A percentile compares a stretch with the other conserved stretches of the same genome.
Conservation (phyloP, 1,284 basidiomycete species). For the Hemileia vastatrix region DNA sequence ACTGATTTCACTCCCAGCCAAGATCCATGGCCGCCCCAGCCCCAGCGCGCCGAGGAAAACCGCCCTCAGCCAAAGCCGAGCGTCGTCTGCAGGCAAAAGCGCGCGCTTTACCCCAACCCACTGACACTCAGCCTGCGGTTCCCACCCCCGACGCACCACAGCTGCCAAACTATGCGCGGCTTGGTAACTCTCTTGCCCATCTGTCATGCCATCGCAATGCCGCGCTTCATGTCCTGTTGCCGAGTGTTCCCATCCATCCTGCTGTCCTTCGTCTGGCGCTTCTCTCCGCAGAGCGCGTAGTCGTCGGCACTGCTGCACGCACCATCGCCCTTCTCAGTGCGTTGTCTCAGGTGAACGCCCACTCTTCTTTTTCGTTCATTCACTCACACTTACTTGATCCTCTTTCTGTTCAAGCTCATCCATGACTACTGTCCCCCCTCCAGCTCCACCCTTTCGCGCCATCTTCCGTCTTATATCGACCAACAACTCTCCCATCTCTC, state of each 20-base stretch:
- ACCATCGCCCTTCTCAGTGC: conserved; percentile 75
- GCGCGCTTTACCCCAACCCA: too few species aligned
- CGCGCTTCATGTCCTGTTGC: conserved; percentile 25
- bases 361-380: not conserved
- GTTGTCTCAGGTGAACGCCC: conserved; percentile 62
- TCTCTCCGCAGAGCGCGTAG: conserved; percentile 72
- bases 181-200: too few species aligned
- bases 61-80: too few species aligned
- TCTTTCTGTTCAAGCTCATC: conserved; percentile 58
- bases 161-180: too few species aligned
- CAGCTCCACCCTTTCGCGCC: conserved; percentile 69
- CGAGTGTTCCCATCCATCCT: conserved; percentile 54
- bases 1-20: too few species aligned
- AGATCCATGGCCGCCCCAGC: too few species aligned
- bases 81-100: too few species aligned
- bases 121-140: too few species aligned
- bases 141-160: too few species aligned
- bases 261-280: conserved; percentile 65
- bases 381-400: not conserved
- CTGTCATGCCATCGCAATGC: conserved; percentile 33
- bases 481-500: too few species aligned
- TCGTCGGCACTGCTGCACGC: conserved; percentile 74
- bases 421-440: conserved; percentile 73
- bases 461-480: too few species aligned
- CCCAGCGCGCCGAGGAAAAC: too few species aligned